Evolutionary conservation across 108 stramenopile species (phyloP), one percentile per base, ranked within the genome.

Genomic region (Cyclotella choctawhatcheeana): DNA sequence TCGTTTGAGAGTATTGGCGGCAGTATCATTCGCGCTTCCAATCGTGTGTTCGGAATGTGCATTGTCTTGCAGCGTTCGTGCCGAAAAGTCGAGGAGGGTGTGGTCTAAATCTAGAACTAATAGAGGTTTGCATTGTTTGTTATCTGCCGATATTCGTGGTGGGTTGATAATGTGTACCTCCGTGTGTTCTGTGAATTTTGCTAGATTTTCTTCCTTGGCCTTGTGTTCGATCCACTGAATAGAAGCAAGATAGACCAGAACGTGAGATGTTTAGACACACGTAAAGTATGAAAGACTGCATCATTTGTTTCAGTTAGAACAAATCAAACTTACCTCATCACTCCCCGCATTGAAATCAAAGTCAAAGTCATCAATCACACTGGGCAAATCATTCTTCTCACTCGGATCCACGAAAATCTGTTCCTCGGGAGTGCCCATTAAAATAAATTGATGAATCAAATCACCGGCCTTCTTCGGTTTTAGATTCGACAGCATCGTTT

Each of bases 71-170:
- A 94, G 44, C 17, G 73, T 63, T 75, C 63, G 85, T 6, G 82
- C 61, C 47, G 82, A 86, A 71, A 98, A 98, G 61, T 97, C 97
- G 8, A 98, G 78, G 17, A 98, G 77, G 17, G 97, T 97, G 72
- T 98, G 98, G 77, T 98, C 98, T 30, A 98, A 68, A 78, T 98
- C 98, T 27, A 97, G 79, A 0, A 98, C 96, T 47, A 98, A 73
- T 27, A 98, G 83, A 22, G 93, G 85, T 70, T 96, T 97, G 22
- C 70, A 54, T 52, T 55, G 13, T 7, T 44, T 59, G 6, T 6
- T 8, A 31, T 58, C 44, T 37, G 24, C 37, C 20, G 71, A 73
- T 62, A 37, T 61, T 31, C 97, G 69, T 14, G 96, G 94, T 14
- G 86, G 82, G 64, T 91, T 87, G 73, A 98, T 97, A 58, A 97